A percentile compares a stretch with the other conserved stretches of the same genome.
phyloP scores from a whole-genome alignment of 495 filamentous ascomycete genomes.

The Trichocladium uniseriatum region DNA sequence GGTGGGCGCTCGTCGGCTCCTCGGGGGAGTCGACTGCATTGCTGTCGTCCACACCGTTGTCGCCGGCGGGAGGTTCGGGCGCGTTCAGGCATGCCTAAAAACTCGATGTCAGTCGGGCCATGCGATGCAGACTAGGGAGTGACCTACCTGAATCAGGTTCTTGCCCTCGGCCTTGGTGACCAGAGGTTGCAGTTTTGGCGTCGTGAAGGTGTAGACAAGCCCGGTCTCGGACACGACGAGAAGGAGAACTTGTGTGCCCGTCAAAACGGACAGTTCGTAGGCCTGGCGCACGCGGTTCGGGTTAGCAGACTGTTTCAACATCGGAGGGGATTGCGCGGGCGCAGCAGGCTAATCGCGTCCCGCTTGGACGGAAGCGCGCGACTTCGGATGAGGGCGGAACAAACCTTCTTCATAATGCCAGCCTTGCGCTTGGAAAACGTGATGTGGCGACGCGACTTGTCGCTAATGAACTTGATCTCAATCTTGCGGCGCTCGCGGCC shows the following conservation, averaged over 20 bases:
- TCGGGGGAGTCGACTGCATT: slow-evolving; percentile 56
- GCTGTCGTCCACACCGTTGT: slow-evolving; percentile 79
- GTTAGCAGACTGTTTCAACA: slow-evolving; percentile 21
- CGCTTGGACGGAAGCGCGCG: background rate
- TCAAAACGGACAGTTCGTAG: slow-evolving; percentile 95
- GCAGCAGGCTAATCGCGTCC: background rate
- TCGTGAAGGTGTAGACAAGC: slow-evolving; percentile 98
- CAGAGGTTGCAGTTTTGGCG: slow-evolving; percentile 95
- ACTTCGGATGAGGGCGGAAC: slow-evolving; percentile 21
- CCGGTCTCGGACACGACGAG: slow-evolving; percentile 98
- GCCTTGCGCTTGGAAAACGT: slow-evolving; percentile 99
- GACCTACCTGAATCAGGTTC: slow-evolving; percentile 92
- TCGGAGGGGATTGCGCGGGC: background rate
- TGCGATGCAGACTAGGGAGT: background rate
- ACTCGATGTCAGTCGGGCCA: background rate
- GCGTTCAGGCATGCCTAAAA: slow-evolving; percentile 86
- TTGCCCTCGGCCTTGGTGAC: slow-evolving; percentile 99
- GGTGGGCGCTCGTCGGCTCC: slow-evolving; percentile 48
- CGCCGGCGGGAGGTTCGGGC: slow-evolving; percentile 79
- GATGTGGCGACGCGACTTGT: slow-evolving; percentile 99
- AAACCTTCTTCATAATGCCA: slow-evolving; percentile 99
- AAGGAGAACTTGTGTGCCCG: slow-evolving; percentile 93
- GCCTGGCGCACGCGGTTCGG: slow-evolving; percentile 48
- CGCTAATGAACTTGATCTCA: slow-evolving; percentile 99
- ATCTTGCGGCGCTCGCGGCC: slow-evolving; percentile 99